These are phyloP conservation scores for Blepharisma undulans DNA, from an alignment of 169 alveolate genomes.

Conservation along the genomic window DNA sequence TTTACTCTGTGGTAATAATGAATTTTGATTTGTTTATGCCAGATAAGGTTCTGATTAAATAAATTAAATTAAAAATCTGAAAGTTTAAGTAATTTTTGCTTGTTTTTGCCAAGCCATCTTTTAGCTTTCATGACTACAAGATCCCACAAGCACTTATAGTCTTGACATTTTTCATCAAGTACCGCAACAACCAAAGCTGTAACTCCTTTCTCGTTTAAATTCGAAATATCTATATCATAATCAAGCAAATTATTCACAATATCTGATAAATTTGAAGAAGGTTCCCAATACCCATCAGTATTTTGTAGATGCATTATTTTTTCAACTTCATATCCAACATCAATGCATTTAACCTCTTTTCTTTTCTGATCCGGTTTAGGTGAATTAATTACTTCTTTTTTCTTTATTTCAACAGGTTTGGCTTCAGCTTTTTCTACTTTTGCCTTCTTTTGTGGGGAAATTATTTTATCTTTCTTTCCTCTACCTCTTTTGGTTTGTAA, in stretches of 20 bases:
- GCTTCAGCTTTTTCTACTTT: not conserved
- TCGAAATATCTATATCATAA: not conserved
- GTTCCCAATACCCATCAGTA: not conserved
- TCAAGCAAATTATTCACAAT: not conserved
- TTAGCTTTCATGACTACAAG: not conserved
- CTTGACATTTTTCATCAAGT: not conserved
- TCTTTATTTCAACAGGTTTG: not conserved
- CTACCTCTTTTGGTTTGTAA: not conserved
- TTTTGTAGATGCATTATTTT: not conserved
- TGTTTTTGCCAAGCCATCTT: not conserved
- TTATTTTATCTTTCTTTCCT: not conserved
- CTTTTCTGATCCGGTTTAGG: not conserved
- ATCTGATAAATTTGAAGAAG: not conserved
- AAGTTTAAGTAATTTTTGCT: not conserved
- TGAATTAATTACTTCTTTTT: not conserved
- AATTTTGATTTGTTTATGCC: too few relatives aligned
- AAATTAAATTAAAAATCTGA: not conserved
- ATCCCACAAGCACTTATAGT: not conserved
- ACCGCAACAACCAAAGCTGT: not conserved
- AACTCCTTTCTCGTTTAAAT: not conserved
- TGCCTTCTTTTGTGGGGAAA: not conserved
- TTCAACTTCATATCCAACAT: not conserved
- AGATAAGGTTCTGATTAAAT: too few relatives aligned
- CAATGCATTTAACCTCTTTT: not conserved
- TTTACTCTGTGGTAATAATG: too few relatives aligned